A percentile compares a stretch with the other conserved stretches of the same genome.
phyloP scores from a whole-genome alignment of 1,284 basidiomycete species.

The Leucoagaricus sp. region DNA sequence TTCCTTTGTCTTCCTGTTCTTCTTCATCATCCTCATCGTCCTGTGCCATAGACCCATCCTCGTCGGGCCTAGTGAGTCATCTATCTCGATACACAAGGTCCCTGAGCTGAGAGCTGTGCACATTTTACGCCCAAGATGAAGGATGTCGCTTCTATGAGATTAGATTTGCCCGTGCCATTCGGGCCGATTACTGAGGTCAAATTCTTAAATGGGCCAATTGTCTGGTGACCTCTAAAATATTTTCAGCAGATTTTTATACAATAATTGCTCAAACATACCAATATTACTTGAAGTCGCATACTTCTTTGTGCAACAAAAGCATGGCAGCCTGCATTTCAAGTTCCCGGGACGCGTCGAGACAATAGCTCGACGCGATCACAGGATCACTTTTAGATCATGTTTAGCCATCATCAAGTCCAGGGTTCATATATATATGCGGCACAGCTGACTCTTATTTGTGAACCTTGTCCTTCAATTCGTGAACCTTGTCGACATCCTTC shows the following conservation, averaged over 20 bases:
- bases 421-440: too few relatives aligned
- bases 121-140: conserved; percentile 95
- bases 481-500: too few relatives aligned
- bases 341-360: too few relatives aligned
- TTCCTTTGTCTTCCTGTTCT: conserved; percentile 72
- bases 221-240: too few relatives aligned
- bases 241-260: conserved; percentile 36
- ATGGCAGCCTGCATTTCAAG: conserved; percentile 39
- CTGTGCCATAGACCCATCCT: conserved; percentile 48
- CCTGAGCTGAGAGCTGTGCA: conserved; percentile 90
- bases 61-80: conserved; percentile 59
- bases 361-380: conserved; percentile 10
- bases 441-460: too few relatives aligned
- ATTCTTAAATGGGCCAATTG: too few relatives aligned
- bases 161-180: too few relatives aligned
- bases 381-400: not conserved
- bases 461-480: too few relatives aligned
- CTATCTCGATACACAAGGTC: conserved; percentile 95
- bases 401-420: too few relatives aligned
- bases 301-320: conserved; percentile 80
- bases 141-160: too few relatives aligned
- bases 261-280: conserved; percentile 51
- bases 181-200: too few relatives aligned
- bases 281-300: conserved; percentile 95
- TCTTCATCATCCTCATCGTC: conserved; percentile 60